Conservation (phyloP, 2,329 filamentous ascomycete species). For the Cladosporium sphaerospermum region DNA sequence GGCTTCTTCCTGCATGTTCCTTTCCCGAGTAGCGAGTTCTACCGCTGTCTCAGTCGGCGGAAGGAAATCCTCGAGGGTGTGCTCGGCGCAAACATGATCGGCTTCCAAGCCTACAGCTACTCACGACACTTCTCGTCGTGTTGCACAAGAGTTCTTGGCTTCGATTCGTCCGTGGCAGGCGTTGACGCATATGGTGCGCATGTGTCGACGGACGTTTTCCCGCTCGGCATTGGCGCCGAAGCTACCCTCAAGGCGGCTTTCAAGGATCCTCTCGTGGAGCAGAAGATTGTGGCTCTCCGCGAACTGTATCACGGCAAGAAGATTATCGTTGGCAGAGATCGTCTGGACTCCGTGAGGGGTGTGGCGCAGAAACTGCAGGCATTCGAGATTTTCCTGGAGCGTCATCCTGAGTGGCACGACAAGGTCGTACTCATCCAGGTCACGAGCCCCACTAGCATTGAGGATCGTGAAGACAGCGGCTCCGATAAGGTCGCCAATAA, state of each 20-base stretch:
- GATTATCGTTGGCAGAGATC: conserved; percentile 88
- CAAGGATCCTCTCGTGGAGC: conserved; percentile 58
- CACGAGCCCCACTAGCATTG: conserved; percentile 66
- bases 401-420: conserved; percentile 85
- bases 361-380: conserved; percentile 95
- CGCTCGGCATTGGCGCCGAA: conserved; percentile 87
- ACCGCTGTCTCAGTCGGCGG: conserved; percentile 77
- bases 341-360: conserved; percentile 86
- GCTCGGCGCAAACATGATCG: conserved; percentile 84
- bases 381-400: conserved; percentile 84
- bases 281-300: conserved; percentile 65
- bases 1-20: conserved; percentile 91
- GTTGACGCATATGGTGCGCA: conserved; percentile 85
- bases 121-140: conserved; percentile 91
- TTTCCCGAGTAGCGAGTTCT: conserved; percentile 93
- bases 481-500: conserved; percentile 77
- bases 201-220: conserved; percentile 87
- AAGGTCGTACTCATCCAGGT: conserved; percentile 93
- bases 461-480: conserved; percentile 61
- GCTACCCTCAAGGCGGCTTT: conserved; percentile 72
- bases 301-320: conserved; percentile 82
- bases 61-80: conserved; percentile 89
- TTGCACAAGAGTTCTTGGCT: conserved; percentile 85
- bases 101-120: conserved; percentile 94
- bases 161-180: conserved; percentile 75